Evolutionary conservation across 257 asterid genomes (phyloP).

Genomic region (Petunia axillaris): DNA sequence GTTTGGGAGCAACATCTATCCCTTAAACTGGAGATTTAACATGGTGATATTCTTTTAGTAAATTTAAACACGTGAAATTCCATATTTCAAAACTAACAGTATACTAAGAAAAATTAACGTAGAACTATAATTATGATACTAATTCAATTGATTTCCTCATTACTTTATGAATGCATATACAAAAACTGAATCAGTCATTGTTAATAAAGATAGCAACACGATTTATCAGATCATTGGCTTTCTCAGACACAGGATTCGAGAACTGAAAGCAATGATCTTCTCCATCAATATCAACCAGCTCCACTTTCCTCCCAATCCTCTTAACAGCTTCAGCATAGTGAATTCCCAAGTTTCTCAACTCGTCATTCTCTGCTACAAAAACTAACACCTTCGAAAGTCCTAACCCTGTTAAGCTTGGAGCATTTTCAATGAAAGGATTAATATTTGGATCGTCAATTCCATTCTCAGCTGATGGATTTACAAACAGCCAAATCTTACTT

Average conservation of each 20-base stretch:
- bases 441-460: conserved; percentile 30
- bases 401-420: neutral
- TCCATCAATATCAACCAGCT: conserved; percentile 28
- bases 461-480: neutral
- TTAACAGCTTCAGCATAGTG: conserved; percentile 10
- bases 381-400: conserved; percentile 27
- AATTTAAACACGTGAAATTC: too few species aligned
- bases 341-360: conserved; percentile 21
- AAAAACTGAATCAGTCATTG: neutral
- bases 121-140: too few species aligned
- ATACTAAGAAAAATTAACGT: too few species aligned
- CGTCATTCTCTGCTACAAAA: conserved; percentile 17
- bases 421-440: conserved; percentile 20
- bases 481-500: neutral
- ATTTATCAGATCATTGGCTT: conserved; percentile 17
- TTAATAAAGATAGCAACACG: conserved; percentile 22
- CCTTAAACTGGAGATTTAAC: too few species aligned
- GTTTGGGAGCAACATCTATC: too few species aligned
- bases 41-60: too few species aligned
- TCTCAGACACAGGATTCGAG: conserved; percentile 15
- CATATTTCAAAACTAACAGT: too few species aligned
- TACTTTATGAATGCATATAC: too few species aligned
- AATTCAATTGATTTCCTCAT: too few species aligned
- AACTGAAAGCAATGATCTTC: conserved; percentile 32
- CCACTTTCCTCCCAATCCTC: conserved; percentile 14